Evolutionary conservation across 2,329 filamentous ascomycete genomes (phyloP).

Genomic region (Ophiostoma montium): DNA sequence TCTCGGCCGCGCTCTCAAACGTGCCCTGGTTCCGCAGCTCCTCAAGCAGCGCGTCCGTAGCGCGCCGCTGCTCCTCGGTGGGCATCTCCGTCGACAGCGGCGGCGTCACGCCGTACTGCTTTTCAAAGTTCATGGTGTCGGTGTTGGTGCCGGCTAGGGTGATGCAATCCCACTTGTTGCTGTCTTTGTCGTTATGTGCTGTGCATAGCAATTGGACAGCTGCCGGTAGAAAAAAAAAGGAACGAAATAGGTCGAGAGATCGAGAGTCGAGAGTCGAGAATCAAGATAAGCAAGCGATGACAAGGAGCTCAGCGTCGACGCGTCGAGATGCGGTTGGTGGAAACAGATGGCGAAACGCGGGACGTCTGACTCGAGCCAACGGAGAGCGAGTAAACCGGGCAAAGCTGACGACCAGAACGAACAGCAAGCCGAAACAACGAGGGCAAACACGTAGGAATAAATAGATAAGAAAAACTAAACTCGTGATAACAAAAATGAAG

Average conservation of each 20-base stretch:
- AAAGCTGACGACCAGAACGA: too few relatives aligned
- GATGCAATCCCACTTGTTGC: neutral
- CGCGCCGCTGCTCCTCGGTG: constrained; percentile 59
- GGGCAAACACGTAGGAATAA: too few relatives aligned
- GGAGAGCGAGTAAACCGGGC: too few relatives aligned
- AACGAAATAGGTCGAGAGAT: neutral
- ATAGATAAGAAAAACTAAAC: too few relatives aligned
- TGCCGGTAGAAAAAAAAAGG: neutral
- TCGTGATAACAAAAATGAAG: too few relatives aligned
- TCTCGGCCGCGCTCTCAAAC: constrained; percentile 74
- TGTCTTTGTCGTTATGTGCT: neutral
- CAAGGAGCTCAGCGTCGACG: neutral
- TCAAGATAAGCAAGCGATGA: too few relatives aligned
- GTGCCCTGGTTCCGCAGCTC: constrained; percentile 84
- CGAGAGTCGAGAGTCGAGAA: too few relatives aligned
- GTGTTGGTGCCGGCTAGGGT: neutral
- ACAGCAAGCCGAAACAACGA: too few relatives aligned
- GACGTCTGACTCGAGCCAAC: too few relatives aligned
- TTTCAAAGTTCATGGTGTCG: constrained; percentile 17
- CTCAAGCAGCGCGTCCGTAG: constrained; percentile 65
- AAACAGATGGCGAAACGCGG: too few relatives aligned
- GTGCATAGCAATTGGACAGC: neutral
- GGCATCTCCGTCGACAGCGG: constrained; percentile 69
- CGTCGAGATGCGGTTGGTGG: too few relatives aligned
- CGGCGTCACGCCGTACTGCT: constrained; percentile 55